Base-by-base conservation (phyloP, 257 asterid genomes). In the Cordia subcordata region DNA sequence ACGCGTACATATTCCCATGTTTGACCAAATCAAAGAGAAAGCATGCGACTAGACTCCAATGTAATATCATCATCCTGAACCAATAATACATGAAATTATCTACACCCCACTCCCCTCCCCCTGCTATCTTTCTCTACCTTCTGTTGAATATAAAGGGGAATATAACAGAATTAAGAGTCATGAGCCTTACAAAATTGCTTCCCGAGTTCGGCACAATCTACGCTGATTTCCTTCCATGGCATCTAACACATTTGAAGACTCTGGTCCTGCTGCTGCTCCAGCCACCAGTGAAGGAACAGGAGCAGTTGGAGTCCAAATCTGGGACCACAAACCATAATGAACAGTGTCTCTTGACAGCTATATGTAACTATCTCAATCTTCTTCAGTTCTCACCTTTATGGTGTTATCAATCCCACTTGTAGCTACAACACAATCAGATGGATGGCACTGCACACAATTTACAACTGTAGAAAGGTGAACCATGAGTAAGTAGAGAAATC, bases 391-490 rank as follows among this genome's bases (percentile, higher is more conserved):
- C 74, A 83, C 99, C 97, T 93, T 93, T 79, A 93, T 82, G 69
- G 97, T 93, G 82, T 63, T 84, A 69, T 93, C 99, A 56, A 93
- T 89, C 44, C 99, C 99, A 82, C 99, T 93, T 18, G 99, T 93
- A 10, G 97, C 99, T 64, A 93, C 74, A 58, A 77, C 81, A 70
- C 79, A 74, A 71, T 93, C 99, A 72, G 68, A 77, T 47, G 99
- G 99, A 73, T 93, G 99, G 76, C 88, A 70, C 80, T 89, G 97
- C 58, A 93, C 68, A 75, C 99, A 93, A 66, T 93, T 93, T 66
- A 90, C 99, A 75, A 93, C 99, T 93, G 92, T 62, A 72, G 53
- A 72, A 37, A 55, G 45, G 42, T n/a, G 35, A 53, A 60, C 57
- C 49, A 17, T 21, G 23, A 49, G 63, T 75, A 57, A 74, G 69